These are phyloP conservation scores for Solanum ossicruentum DNA, from an alignment of 257 asterid species.

Conservation along the genomic window DNA sequence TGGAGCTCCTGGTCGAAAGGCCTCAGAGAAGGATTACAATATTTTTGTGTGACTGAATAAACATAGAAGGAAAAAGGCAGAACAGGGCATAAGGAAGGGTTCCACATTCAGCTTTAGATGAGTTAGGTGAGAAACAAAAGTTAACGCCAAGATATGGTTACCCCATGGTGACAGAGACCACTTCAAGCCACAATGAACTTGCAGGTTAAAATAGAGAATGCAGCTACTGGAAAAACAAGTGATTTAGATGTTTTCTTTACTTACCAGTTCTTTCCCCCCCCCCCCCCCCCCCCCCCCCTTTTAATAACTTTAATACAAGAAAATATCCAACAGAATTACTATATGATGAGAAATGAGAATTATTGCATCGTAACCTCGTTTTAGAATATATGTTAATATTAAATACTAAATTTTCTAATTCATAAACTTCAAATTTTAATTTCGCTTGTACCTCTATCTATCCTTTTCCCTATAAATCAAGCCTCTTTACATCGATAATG, in stretches of 20 bases:
- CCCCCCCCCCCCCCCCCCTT: not conserved
- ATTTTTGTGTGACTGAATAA: not conserved
- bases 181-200: not conserved
- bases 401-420: not conserved
- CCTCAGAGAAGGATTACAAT: not conserved
- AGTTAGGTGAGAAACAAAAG: not conserved
- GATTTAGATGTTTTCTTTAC: not conserved
- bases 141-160: not conserved
- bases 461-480: not conserved
- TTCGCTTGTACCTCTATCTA: no score
- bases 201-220: not conserved
- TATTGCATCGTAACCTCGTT: not conserved
- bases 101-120: not conserved
- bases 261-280: not conserved
- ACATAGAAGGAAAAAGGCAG: not conserved
- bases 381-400: not conserved
- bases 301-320: not conserved
- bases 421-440: not conserved
- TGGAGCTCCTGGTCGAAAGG: not conserved
- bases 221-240: not conserved
- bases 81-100: not conserved
- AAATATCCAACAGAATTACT: not conserved
- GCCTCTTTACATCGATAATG: not conserved
- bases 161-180: not conserved
- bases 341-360: not conserved